phyloP scores from a whole-genome alignment of 352 stramenopile genomes.

The Elongisporangium undulatum region DNA sequence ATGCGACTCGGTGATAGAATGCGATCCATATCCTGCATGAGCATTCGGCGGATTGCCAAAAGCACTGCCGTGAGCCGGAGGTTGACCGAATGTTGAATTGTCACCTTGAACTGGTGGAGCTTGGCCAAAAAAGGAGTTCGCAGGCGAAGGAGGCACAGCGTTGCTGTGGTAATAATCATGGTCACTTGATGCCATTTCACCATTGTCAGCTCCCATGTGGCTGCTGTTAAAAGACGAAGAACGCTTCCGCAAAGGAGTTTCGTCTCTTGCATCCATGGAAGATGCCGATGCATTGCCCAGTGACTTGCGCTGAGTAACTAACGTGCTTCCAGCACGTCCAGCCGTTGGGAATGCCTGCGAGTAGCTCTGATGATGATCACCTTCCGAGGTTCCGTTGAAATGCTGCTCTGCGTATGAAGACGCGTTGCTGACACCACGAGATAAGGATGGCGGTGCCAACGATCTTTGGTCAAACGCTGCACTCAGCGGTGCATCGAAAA shows the following conservation, averaged over 20 bases:
- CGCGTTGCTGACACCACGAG: slow-evolving; percentile 25
- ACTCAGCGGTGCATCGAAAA: background rate
- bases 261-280: background rate
- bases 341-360: background rate
- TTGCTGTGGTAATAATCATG: background rate
- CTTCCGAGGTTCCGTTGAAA: background rate
- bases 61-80: background rate
- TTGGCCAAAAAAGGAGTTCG: slow-evolving; percentile 21
- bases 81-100: background rate
- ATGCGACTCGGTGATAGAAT: background rate
- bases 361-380: background rate
- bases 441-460: slow-evolving; percentile 23
- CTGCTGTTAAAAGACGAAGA: background rate
- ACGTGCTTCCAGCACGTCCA: background rate
- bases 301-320: background rate
- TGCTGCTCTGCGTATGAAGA: slow-evolving; percentile 31
- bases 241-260: background rate
- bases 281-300: slow-evolving; percentile 1
- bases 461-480: slow-evolving; percentile 6
- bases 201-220: background rate
- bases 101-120: background rate
- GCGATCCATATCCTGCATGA: background rate
- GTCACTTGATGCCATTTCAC: background rate
- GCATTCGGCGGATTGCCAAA: background rate
- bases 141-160: slow-evolving; percentile 4